Conservation (phyloP, 495 filamentous ascomycete genomes). For the Acidomyces sp. region DNA sequence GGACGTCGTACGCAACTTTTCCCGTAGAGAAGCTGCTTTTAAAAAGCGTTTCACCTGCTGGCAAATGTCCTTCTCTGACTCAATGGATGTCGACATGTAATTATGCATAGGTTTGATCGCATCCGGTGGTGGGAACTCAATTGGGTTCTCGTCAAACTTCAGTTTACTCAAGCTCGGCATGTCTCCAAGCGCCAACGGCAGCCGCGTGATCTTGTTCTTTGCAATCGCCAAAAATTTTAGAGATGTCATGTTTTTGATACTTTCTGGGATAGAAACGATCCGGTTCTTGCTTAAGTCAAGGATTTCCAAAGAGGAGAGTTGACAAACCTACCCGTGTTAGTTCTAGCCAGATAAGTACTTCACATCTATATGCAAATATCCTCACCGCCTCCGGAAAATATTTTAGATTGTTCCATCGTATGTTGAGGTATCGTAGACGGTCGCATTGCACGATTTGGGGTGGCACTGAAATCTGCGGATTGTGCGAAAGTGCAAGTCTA, state of each 20-base stretch:
- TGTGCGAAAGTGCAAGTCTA: slow-evolving; percentile 83
- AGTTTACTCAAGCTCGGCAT: slow-evolving; percentile 79
- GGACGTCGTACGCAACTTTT: slow-evolving; percentile 37
- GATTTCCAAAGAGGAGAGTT: slow-evolving; percentile 76
- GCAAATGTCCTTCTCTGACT: slow-evolving; percentile 51
- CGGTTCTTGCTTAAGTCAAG: slow-evolving; percentile 82
- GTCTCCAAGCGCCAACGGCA: slow-evolving; percentile 72
- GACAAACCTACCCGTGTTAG: slow-evolving; percentile 45
- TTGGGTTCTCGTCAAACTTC: slow-evolving; percentile 75
- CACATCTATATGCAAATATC: no score
- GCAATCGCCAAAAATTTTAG: slow-evolving; percentile 43
- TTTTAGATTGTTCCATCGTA: slow-evolving; percentile 70
- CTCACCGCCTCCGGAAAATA: slow-evolving; percentile 79
- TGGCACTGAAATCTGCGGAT: slow-evolving; percentile 66
- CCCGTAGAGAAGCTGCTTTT: slow-evolving; percentile 38
- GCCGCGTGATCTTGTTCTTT: slow-evolving; percentile 70
- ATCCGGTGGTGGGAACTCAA: slow-evolving; percentile 54
- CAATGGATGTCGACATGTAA: slow-evolving; percentile 22
- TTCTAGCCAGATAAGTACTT: slow-evolving; percentile 5
- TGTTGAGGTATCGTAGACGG: slow-evolving; percentile 87
- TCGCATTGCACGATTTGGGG: slow-evolving; percentile 72
- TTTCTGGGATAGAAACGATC: slow-evolving; percentile 60
- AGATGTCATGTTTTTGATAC: slow-evolving; percentile 56
- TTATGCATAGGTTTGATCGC: slow-evolving; percentile 4
- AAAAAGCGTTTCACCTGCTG: slow-evolving; percentile 66